A percentile compares a stretch with the other conserved stretches of the same genome.
Evolutionary conservation across 805 yeast species (phyloP).

Genomic region (Cephaloascus albidus): DNA sequence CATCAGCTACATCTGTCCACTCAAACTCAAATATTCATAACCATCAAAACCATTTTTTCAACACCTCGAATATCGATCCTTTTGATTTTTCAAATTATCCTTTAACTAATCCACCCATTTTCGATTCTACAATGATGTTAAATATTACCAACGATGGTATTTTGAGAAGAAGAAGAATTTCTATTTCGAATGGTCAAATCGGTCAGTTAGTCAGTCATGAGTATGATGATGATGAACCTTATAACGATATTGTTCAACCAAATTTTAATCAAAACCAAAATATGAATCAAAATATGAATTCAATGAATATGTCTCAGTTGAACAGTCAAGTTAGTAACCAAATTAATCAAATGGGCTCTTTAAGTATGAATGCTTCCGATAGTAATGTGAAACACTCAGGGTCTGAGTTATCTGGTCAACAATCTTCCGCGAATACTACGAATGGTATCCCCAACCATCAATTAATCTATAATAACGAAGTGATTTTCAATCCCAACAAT

Average conservation of each 20-base stretch:
- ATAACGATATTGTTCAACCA: conserved; percentile 21
- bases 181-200: conserved; percentile 80
- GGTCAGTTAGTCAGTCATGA: conserved; percentile 56
- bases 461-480: conserved; percentile 44
- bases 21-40: not conserved
- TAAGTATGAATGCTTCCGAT: not conserved
- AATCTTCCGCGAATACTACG: not conserved
- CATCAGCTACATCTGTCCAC: too few species aligned
- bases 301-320: not conserved
- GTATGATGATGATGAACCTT: conserved; percentile 17
- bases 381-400: not conserved
- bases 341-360: not conserved
- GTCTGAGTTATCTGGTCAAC: not conserved
- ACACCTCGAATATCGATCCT: conserved; percentile 12
- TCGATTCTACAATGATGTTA: conserved; percentile 31
- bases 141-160: conserved; percentile 12
- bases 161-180: conserved; percentile 52
- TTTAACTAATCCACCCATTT: conserved; percentile 36
- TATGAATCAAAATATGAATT: conserved; percentile 4
- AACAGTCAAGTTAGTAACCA: too few species aligned
- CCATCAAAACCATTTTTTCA: not conserved
- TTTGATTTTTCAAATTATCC: conserved; percentile 30
- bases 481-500: conserved; percentile 41
- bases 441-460: conserved; percentile 36
- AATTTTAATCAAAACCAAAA: conserved; percentile 7